Evolutionary conservation across 2,329 filamentous ascomycete species (phyloP), one percentile per base, ranked within the genome.

Genomic region (Colletotrichum karsti): DNA sequence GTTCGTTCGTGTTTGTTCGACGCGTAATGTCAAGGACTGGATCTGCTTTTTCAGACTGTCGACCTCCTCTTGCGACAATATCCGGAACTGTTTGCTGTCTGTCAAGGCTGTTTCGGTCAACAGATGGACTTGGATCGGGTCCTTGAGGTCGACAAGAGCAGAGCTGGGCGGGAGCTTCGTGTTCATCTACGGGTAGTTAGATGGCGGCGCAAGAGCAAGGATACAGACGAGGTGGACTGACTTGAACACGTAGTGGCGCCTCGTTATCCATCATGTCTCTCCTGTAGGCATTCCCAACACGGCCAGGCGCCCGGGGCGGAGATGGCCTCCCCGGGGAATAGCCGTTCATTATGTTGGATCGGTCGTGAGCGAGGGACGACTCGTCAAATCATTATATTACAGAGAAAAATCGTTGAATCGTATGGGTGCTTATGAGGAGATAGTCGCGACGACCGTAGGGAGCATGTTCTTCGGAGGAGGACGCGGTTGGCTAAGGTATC

Each of bases 101-200:
- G 91, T 89, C 68, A 99, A 88, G 20, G 96, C 96, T 20, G 94
- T 98, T 82, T 98, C 95, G 69, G 96, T 95, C 66, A 99, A 87
- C 51, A 99, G 84, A 78, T 98, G 97, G 77, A 97, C 91, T 73
- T 94, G 92, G 48, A 99, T 92, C 67, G 85, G 88, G 78, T 93
- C 92, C 70, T 89, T 88, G 59, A 91, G 82, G 73, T 92, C 88
- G 72, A 91, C 84, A 10, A 87, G 82, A 4, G 80, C 80, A 20
- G 88, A 88, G 73, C 84, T 90, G 70, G 87, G 86, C 10, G 84
- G 82, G 57, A 84, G 83, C 30, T 82, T 79, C 39, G 80, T 70
- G 73, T 87, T 89, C 76, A 84, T 78, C 88, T 89, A 71, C 26
- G 61, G 35, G 39, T 69, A 26, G 56, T 71, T 57, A 76, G 72